Percentiles rank a stretch among this genome's conserved stretches.
These are phyloP conservation scores for Trichoderma asperellum DNA, from an alignment of 2,329 filamentous ascomycete genomes.

Conservation along the genomic window DNA sequence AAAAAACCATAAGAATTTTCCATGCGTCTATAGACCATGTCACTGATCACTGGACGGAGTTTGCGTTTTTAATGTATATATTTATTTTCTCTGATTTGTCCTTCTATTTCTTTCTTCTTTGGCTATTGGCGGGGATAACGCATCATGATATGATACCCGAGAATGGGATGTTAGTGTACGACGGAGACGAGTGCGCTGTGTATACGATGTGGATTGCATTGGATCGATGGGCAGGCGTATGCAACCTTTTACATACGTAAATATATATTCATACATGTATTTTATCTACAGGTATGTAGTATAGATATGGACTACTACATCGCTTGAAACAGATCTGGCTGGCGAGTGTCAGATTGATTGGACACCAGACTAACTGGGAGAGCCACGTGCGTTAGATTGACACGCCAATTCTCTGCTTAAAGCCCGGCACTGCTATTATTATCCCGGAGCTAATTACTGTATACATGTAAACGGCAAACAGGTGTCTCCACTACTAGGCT, in stretches of 20 bases:
- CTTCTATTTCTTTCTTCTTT: background rate
- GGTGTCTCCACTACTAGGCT: background rate
- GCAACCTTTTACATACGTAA: background rate
- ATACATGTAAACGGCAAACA: background rate
- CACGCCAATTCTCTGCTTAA: too few relatives aligned
- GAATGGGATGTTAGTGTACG: background rate
- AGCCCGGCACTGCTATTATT: background rate
- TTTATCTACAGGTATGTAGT: background rate
- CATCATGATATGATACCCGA: constrained; percentile 11
- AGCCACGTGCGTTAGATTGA: constrained; percentile 11
- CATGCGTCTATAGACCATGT: background rate
- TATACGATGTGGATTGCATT: background rate
- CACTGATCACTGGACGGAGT: background rate
- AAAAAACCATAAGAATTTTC: background rate
- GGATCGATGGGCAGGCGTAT: background rate
- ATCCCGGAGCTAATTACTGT: background rate
- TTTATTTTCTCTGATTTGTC: background rate
- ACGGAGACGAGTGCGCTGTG: background rate
- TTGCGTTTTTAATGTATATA: background rate
- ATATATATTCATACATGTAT: background rate
- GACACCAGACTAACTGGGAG: background rate
- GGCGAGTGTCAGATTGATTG: constrained; percentile 8
- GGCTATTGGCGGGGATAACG: background rate
- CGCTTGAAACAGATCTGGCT: background rate
- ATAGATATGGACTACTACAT: background rate